phyloP scores from a whole-genome alignment of 345 rosid species.

The Pugionium cornutum region DNA sequence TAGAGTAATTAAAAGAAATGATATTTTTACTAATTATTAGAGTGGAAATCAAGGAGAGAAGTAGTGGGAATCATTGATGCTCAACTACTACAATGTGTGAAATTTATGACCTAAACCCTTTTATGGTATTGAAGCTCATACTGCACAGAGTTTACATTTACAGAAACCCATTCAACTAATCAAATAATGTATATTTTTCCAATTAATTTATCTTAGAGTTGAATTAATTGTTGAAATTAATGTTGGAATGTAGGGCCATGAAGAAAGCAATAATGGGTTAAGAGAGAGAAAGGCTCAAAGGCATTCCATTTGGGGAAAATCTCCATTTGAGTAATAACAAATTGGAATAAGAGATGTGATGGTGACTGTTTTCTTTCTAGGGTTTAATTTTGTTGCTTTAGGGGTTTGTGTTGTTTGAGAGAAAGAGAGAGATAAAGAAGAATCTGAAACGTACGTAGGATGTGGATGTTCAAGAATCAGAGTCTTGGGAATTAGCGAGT shows the following conservation, averaged over 20 bases:
- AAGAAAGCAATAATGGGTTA: constrained; percentile 57
- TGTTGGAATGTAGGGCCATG: constrained; percentile 58
- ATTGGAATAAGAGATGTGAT: constrained; percentile 26
- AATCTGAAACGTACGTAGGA: constrained; percentile 23
- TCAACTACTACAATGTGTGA: constrained; percentile 43
- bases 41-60: constrained; percentile 20
- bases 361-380: constrained; percentile 37
- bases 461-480: constrained; percentile 30
- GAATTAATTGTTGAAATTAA: constrained; percentile 30
- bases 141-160: constrained; percentile 35
- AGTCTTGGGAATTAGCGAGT: constrained; percentile 37
- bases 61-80: constrained; percentile 33
- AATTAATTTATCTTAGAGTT: not conserved
- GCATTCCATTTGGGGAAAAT: constrained; percentile 63
- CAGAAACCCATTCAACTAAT: constrained; percentile 37
- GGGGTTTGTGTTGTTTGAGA: constrained; percentile 29
- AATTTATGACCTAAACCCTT: constrained; percentile 42
- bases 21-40: constrained; percentile 6
- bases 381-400: constrained; percentile 34
- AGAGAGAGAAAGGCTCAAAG: constrained; percentile 72
- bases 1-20: not conserved
- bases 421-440: constrained; percentile 6
- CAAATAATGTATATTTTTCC: constrained; percentile 20
- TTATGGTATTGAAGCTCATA: constrained; percentile 32
- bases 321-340: constrained; percentile 52